These are phyloP conservation scores for Vigna hirtella DNA, from an alignment of 306 rosid species.

Conservation along the genomic window DNA sequence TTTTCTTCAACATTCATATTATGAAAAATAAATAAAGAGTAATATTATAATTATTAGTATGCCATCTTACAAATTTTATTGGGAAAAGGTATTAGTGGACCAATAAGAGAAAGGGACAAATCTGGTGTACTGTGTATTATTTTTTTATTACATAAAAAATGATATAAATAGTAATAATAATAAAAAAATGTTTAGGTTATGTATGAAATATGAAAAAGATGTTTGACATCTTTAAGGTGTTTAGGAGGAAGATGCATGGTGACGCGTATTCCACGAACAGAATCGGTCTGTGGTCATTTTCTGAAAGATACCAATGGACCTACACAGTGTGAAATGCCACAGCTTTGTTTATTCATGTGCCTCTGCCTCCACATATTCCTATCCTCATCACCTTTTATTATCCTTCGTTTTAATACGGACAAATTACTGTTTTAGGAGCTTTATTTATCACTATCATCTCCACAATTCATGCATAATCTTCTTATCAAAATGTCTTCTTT, in stretches of 20 bases:
- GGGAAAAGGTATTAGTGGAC: too few species aligned
- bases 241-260: background rate
- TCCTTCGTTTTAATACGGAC: background rate
- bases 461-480: too few species aligned
- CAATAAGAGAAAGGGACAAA: too few species aligned
- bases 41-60: too few species aligned
- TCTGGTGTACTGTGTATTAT: too few species aligned
- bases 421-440: background rate
- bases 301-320: slow-evolving; percentile 33
- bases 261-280: slow-evolving; percentile 22
- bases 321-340: background rate
- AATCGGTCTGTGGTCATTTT: slow-evolving; percentile 23
- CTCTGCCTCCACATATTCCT: background rate
- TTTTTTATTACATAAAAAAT: background rate
- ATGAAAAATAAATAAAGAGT: too few species aligned
- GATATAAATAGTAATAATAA: background rate
- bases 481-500: too few species aligned
- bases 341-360: background rate
- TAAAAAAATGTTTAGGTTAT: background rate
- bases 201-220: background rate
- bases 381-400: background rate
- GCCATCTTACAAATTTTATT: too few species aligned
- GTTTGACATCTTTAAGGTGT: background rate
- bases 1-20: too few species aligned
- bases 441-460: background rate